Base-by-base conservation (phyloP, 164 flowering plant genomes). In the Taxillus chinensis region DNA sequence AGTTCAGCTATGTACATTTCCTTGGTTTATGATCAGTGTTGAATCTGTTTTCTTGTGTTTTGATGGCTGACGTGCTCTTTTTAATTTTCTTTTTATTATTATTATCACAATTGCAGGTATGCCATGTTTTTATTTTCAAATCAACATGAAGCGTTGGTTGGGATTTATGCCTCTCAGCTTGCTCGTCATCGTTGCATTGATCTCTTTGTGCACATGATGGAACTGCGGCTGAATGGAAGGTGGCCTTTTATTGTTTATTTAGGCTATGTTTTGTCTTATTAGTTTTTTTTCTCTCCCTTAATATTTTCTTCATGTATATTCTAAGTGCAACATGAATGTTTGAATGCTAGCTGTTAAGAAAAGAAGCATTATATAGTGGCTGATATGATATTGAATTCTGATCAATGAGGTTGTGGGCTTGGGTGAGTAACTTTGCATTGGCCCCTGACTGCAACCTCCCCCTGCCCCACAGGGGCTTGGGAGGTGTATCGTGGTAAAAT, bases 171-270 rank as follows among this genome's bases (percentile, higher is more conserved):
- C 72, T 90, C 95, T 76, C 96, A 89, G 71, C 93, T 95, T 71
- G 91, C 96, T 46, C 81, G 75, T 40, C 93, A 91, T 69, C 93
- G 84, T 45, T 95, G 99, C 74, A 78, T 95, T 71, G 99, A 95
- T 66, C 87, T 95, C 52, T 95, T 89, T 86, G 97, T 91, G 60
- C 89, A 95, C 70, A 89, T 95, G 96, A 95, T 95, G 99, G 99
- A 95, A 75, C 74, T 83, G 46, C 80, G 95, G 78, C 73, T 87
- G 59, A 77, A 86, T 71, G 79, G 83, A 73, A 91, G 97, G 99
- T 95, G 39, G 8, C 0, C 5, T 61, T 8, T 51, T 54, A 15
- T 41, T 41, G 56, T 14, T 9, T 57, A 14, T 38, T 27, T 55
- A 38, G 62, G n/a, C 60, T 38, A 55, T 11, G 4, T 56, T 58